A percentile compares a stretch with the other conserved stretches of the same genome.
phyloP scores from a whole-genome alignment of 768 basidiomycete species.

The Lactarius quietus region DNA sequence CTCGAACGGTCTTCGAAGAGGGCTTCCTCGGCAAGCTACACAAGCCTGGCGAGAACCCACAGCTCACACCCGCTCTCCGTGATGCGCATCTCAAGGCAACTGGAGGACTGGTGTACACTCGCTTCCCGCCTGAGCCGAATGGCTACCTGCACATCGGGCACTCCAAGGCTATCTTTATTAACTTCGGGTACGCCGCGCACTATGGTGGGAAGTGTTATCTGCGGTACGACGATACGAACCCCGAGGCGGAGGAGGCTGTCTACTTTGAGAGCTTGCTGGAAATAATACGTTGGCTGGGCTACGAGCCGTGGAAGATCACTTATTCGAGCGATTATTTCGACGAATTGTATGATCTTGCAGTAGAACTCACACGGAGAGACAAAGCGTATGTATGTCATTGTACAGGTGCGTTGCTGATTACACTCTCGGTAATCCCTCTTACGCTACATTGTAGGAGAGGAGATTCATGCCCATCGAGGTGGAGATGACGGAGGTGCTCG shows the following conservation, averaged over 20 bases:
- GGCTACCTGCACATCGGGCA: conserved; percentile 95
- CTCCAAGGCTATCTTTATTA: conserved; percentile 97
- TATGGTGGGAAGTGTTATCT: conserved; percentile 91
- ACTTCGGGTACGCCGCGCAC: conserved; percentile 97
- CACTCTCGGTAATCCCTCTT: neutral
- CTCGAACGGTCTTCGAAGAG: conserved; percentile 80
- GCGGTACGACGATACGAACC: conserved; percentile 98
- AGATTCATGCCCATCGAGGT: conserved; percentile 86
- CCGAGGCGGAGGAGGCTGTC: conserved; percentile 92
- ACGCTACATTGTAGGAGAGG: conserved; percentile 61
- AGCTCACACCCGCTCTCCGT: conserved; percentile 71
- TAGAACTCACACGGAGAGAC: conserved; percentile 83
- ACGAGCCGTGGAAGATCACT: conserved; percentile 97
- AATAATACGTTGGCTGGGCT: conserved; percentile 94
- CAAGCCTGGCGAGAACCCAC: conserved; percentile 90
- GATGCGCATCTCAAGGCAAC: conserved; percentile 80
- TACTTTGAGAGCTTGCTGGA: conserved; percentile 98
- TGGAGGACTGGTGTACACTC: conserved; percentile 82
- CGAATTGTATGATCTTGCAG: conserved; percentile 73
- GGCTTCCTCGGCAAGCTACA: conserved; percentile 93
- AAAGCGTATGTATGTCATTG: conserved; percentile 97
- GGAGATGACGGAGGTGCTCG: conserved; percentile 77
- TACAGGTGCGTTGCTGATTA: conserved; percentile 60
- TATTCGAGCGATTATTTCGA: conserved; percentile 92
- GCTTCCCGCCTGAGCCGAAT: conserved; percentile 98